phyloP scores from a whole-genome alignment of 169 alveolate genomes.

The Plasmodium sp. region DNA sequence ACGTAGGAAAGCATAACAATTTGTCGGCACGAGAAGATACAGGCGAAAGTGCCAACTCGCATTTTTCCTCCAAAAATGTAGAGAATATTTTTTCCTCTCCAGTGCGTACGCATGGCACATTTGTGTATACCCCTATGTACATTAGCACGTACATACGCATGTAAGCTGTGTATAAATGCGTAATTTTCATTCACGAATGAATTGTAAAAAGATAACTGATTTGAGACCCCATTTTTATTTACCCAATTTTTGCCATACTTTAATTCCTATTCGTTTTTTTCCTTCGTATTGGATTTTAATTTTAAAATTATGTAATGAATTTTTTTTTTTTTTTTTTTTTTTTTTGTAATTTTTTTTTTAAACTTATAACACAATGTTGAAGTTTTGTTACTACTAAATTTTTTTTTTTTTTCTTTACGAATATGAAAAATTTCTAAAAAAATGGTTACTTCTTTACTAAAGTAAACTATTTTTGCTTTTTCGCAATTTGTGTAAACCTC shows the following conservation, averaged over 20 bases:
- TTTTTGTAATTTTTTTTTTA: constrained; percentile 2
- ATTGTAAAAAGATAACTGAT: neutral
- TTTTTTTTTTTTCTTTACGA: neutral
- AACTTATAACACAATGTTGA: neutral
- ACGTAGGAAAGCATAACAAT: neutral
- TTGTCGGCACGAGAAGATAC: neutral
- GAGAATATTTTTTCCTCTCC: neutral
- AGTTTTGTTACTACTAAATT: constrained; percentile 8
- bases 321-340: constrained; percentile 1
- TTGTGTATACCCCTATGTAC: neutral
- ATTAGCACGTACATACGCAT: neutral
- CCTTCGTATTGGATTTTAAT: constrained; percentile 26
- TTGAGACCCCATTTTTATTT: constrained; percentile 10
- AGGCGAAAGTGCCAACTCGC: neutral
- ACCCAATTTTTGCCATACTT: neutral
- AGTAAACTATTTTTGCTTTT: constrained; percentile 1
- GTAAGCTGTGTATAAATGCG: neutral
- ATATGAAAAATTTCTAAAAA: neutral
- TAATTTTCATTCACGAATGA: neutral
- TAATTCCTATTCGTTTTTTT: neutral
- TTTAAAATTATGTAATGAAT: neutral
- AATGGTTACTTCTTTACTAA: neutral
- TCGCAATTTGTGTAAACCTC: constrained; percentile 2
- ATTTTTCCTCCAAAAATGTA: neutral
- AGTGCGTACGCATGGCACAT: neutral